A percentile compares a stretch with the other conserved stretches of the same genome.
These are phyloP conservation scores for Candida argentea DNA, from an alignment of 805 yeast genomes.

Conservation along the genomic window DNA sequence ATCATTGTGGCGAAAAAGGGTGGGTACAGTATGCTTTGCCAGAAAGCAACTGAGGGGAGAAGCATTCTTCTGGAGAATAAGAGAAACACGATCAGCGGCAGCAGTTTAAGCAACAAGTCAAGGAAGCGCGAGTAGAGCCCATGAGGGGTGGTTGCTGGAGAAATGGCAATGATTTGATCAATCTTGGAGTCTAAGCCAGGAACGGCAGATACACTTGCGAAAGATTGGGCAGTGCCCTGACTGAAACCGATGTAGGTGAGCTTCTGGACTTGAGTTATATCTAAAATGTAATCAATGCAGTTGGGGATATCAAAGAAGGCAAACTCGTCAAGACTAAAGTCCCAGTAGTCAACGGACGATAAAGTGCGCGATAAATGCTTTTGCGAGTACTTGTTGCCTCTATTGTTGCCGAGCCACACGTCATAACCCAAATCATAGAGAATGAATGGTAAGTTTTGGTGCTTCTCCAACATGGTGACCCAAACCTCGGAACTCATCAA, in stretches of 20 bases:
- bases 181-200: constrained; percentile 49
- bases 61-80: constrained; percentile 69
- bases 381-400: constrained; percentile 88
- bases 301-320: constrained; percentile 86
- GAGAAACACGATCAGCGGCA: constrained; percentile 61
- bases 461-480: constrained; percentile 37
- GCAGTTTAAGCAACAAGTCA: constrained; percentile 63
- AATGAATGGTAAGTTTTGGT: constrained; percentile 53
- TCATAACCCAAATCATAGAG: constrained; percentile 80
- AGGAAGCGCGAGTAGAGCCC: constrained; percentile 71
- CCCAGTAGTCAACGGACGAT: constrained; percentile 58
- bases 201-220: constrained; percentile 66
- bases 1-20: constrained; percentile 64
- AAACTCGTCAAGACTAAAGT: constrained; percentile 84
- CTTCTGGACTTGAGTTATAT: constrained; percentile 27
- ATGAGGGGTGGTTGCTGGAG: constrained; percentile 91
- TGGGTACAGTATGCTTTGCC: constrained; percentile 73
- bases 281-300: constrained; percentile 62
- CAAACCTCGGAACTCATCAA: constrained; percentile 80
- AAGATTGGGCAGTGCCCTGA: constrained; percentile 91
- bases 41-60: constrained; percentile 66
- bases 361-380: constrained; percentile 46
- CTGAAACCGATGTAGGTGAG: constrained; percentile 80
- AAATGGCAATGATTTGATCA: constrained; percentile 63
- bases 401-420: constrained; percentile 88